Conservation (phyloP, 106 monocot genomes). For the Dendrobium chrysotoxum region DNA sequence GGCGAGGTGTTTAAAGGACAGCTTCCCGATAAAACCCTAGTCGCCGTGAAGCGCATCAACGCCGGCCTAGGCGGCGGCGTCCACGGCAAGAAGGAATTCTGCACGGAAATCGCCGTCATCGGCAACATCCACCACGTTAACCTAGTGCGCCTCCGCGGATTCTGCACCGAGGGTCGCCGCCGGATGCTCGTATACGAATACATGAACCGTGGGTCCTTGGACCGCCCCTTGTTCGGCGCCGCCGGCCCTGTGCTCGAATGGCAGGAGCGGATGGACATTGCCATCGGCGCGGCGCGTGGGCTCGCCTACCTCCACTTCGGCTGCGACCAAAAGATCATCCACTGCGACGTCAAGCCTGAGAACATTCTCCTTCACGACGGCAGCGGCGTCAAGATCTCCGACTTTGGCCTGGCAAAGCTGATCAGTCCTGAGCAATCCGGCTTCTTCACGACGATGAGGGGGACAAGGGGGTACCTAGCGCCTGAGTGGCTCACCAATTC, state of each 20-base stretch:
- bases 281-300: constrained; percentile 69
- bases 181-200: constrained; percentile 87
- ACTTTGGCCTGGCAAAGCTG: constrained; percentile 90
- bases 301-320: constrained; percentile 76
- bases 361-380: constrained; percentile 73
- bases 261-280: constrained; percentile 60
- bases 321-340: constrained; percentile 66
- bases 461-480: constrained; percentile 84
- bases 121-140: constrained; percentile 93
- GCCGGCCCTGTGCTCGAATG: constrained; percentile 71
- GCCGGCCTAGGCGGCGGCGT: constrained; percentile 35
- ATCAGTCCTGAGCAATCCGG: constrained; percentile 63
- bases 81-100: constrained; percentile 72
- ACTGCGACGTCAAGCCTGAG: constrained; percentile 94
- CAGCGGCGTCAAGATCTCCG: constrained; percentile 60
- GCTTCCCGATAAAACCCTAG: constrained; percentile 45
- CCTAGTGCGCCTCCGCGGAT: constrained; percentile 85
- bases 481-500: constrained; percentile 93
- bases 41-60: constrained; percentile 78
- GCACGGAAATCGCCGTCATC: constrained; percentile 91
- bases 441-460: constrained; percentile 74
- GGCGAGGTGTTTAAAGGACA: constrained; percentile 80
- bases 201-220: constrained; percentile 90
- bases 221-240: constrained; percentile 51
- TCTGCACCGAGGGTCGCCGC: constrained; percentile 57